Evolutionary conservation across 2,329 filamentous ascomycete genomes (phyloP), one percentile per base, ranked within the genome.

Genomic region (Fusarium illudens): DNA sequence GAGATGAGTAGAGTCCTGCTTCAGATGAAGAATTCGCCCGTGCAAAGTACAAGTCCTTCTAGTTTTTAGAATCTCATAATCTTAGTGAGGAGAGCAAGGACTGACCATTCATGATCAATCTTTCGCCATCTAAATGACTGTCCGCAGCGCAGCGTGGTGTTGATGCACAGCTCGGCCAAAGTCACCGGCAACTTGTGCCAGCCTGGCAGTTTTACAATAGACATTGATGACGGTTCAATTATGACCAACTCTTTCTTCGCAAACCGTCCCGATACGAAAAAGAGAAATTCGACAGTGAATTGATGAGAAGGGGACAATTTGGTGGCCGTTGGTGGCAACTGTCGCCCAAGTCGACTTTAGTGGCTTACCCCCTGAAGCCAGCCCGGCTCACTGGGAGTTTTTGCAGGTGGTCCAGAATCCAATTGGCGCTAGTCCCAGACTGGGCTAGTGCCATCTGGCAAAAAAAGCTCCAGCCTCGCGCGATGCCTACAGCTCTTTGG

Each of bases 111-210:
- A 77, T 94, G 89, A 42, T 89, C 86, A 50, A 93, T 88, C 76
- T 94, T 94, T 65, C 90, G 91, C 96, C 96, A 99, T 82, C 95
- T 90, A 73, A 99, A 99, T 1, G 95, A 97, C 78, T 99, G 96
- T 4, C 96, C 96, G 77, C 96, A 99, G 65, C 95, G 90, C 32
- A 99, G 83, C 0, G 94, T 97, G 0, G 95, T 99, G 73, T 97
- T 93, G 70, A 99, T 94, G 77, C 93, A 97, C 4, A 99, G 87
- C 77, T 99, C 96, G 4, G 90, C 87, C 32, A 97, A 81, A 64
- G 85, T 92, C 37, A 97, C 83, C 22, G 96, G 94, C 71, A 99
- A 82, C 81, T 92, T 96, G 68, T 89, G 89, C 96, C 96, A 99
- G 76, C 93, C 91, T 15, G 90, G 84, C n/a, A 88, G 83, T 29